Conservation (phyloP, 352 stramenopile species). For the Plasmopara viticola region DNA sequence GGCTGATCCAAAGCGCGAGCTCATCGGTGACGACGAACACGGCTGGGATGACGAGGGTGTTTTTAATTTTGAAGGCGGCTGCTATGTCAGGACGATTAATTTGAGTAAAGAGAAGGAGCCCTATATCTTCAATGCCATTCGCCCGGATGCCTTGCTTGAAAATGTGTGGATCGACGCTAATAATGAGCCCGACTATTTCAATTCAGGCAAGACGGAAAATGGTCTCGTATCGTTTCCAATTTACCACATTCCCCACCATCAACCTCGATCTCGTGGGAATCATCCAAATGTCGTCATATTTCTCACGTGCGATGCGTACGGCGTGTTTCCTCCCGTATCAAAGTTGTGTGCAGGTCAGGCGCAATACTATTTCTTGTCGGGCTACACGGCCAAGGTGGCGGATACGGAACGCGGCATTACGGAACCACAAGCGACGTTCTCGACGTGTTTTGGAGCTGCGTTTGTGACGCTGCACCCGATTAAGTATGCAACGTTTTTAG, state of each 20-base stretch:
- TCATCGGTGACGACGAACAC: constrained; percentile 90
- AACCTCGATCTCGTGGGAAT: constrained; percentile 77
- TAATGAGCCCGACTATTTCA: constrained; percentile 92
- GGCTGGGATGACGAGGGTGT: constrained; percentile 97
- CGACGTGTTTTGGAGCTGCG: constrained; percentile 95
- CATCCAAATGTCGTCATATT: constrained; percentile 97
- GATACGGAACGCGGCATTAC: constrained; percentile 96
- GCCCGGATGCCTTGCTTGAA: constrained; percentile 94
- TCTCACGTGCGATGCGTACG: constrained; percentile 97
- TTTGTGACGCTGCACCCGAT: constrained; percentile 97
- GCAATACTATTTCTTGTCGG: constrained; percentile 98
- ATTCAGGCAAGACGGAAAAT: constrained; percentile 97
- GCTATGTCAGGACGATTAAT: constrained; percentile 99
- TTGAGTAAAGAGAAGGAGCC: constrained; percentile 94
- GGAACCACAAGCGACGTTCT: constrained; percentile 95
- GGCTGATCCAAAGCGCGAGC: constrained; percentile 80
- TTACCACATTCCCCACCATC: constrained; percentile 96
- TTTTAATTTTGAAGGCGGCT: constrained; percentile 99
- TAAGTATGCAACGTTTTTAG: constrained; percentile 94
- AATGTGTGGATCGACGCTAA: constrained; percentile 89
- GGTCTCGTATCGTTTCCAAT: constrained; percentile 97
- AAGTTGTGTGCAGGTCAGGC: constrained; percentile 91
- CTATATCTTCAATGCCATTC: constrained; percentile 97
- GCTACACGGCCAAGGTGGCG: constrained; percentile 98
- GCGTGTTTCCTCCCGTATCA: constrained; percentile 95